Conservation (phyloP, 169 alveolate genomes). For the Toxoplasma gondii region DNA sequence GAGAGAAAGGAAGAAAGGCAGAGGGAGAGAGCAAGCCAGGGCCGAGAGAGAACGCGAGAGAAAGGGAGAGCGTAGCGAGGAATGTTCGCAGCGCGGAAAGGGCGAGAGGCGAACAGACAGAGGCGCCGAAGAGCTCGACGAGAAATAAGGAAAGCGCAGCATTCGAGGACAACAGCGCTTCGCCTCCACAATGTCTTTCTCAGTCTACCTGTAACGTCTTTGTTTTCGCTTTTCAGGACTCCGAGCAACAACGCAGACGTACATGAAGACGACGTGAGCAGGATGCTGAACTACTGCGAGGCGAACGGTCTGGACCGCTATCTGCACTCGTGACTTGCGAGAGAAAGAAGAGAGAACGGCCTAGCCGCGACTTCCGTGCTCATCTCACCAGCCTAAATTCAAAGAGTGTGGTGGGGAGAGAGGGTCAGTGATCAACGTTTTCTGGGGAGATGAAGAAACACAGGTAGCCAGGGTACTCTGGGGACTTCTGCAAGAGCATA, state of each 20-base stretch:
- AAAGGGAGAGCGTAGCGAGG: no score
- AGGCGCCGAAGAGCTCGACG: not conserved
- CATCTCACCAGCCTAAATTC: no score
- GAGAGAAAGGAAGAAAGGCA: not conserved
- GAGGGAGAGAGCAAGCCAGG: not conserved
- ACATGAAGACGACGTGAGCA: not conserved
- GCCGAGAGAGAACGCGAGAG: not conserved
- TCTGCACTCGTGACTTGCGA: not conserved
- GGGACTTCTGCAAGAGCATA: no score
- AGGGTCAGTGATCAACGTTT: not conserved
- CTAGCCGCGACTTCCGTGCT: not conserved
- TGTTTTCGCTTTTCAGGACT: not conserved
- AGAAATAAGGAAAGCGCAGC: not conserved
- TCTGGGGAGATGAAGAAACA: not conserved
- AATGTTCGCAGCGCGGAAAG: no score
- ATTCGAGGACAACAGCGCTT: no score
- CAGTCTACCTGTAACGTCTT: no score
- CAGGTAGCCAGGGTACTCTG: not conserved
- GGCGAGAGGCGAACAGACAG: not conserved
- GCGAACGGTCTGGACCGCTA: not conserved
- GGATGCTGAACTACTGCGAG: not conserved
- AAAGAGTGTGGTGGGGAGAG: not conserved
- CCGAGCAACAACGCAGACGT: not conserved
- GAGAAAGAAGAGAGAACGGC: not conserved
- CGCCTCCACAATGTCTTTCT: no score